Evolutionary conservation across 2,329 filamentous ascomycete genomes (phyloP).

Genomic region (Fusarium fracticaudum): DNA sequence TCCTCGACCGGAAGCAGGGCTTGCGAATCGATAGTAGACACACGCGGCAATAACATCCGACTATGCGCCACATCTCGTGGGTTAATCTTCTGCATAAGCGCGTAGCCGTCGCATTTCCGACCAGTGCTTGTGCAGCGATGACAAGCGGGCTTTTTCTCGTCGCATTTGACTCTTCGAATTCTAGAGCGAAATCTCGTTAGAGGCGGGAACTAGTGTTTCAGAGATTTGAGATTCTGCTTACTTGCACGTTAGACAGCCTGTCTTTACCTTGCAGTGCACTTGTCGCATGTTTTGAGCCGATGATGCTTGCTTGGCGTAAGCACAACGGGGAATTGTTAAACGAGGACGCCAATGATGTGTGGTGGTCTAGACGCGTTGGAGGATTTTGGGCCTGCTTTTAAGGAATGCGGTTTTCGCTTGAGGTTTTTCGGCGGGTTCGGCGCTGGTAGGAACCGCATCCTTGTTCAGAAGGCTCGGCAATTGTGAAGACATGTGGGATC

Average conservation of each 20-base stretch:
- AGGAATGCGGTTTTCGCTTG: not conserved
- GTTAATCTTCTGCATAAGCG: not conserved
- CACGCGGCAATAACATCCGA: not conserved
- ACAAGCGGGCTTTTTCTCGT: not conserved
- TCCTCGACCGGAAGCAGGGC: not conserved
- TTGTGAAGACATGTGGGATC: too few relatives aligned
- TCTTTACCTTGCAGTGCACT: not conserved
- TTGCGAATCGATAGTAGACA: not conserved
- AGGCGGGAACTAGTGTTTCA: not conserved
- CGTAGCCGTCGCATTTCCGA: conserved; percentile 2
- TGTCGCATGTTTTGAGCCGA: not conserved
- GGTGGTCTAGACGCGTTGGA: not conserved
- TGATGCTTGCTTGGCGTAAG: not conserved
- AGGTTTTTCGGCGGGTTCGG: not conserved
- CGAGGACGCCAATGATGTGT: not conserved
- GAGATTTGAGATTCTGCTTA: not conserved
- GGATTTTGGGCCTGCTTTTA: not conserved
- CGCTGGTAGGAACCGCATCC: not conserved
- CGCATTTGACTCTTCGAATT: not conserved
- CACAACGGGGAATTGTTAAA: not conserved
- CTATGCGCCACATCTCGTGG: not conserved
- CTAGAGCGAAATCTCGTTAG: not conserved
- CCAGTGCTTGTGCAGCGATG: conserved; percentile 5
- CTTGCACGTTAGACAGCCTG: not conserved
- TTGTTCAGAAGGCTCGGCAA: too few relatives aligned